Base-by-base conservation (phyloP, 2,329 filamentous ascomycete species). In the Colletotrichum australisinense region DNA sequence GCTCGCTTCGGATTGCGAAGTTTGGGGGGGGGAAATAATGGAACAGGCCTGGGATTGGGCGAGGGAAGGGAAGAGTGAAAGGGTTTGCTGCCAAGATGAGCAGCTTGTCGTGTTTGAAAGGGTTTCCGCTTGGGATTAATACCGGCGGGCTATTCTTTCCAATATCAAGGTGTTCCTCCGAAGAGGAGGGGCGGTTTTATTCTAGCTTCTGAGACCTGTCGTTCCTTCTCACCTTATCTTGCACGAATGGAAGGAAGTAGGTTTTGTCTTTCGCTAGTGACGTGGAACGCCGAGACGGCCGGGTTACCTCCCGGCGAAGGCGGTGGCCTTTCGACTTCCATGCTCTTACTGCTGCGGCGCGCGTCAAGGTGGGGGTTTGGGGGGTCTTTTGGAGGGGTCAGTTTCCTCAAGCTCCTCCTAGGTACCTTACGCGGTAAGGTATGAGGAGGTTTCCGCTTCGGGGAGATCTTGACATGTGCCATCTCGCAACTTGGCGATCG, bases 201-300 rank as follows among this genome's bases (percentile, higher is more conserved):
- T 38, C 38, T 38, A 38, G 14, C 35, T 38, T 38, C 22, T n/a
- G 35, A 35, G 26, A 35, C n/a, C 22, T 24, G 24, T n/a, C 35
- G 14, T 16, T 38, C 16, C 5, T 14, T 19, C 9, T n/a, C 32
- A 35, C 32, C n/a, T 53, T n/a, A 26, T 38, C 24, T n/a, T 22
- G 35, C 35, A 14, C 26, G 35, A 46, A 32, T 38, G 53, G 5
- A 42, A 49, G 19, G 16, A n/a, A 9, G 19, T 49, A 49, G 42
- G 38, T 42, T 49, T 11, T 14, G 14, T 42, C 32, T 38, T 24
- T 53, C 3, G 9, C 5, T 38, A n/a, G 32, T 9, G 30, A 59
- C 3, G 19, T 49, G 30, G 32, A 35, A 66, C 35, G 55, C 67
- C 55, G 62, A 70, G 67, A 66, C 55, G 62, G 62, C 22, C 28